phyloP scores from a whole-genome alignment of 495 filamentous ascomycete species.

The Paragyromitra xinjiangensis region DNA sequence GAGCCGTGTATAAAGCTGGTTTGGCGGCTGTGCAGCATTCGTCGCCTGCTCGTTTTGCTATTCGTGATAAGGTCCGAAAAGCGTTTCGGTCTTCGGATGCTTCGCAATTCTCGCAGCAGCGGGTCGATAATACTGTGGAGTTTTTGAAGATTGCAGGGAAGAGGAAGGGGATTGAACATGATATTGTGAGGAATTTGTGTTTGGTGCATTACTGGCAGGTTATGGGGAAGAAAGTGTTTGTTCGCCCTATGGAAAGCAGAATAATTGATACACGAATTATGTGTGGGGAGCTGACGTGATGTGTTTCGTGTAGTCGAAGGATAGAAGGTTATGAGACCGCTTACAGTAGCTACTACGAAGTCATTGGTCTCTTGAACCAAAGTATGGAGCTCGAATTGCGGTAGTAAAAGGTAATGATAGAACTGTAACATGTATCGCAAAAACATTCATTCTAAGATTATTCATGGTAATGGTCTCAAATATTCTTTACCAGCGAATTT shows the following conservation, averaged over 20 bases:
- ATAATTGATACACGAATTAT: not conserved
- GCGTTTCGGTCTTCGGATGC: constrained; percentile 71
- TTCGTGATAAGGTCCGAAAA: constrained; percentile 70
- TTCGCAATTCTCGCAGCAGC: constrained; percentile 66
- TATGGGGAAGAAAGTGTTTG: constrained; percentile 58
- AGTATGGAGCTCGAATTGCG: constrained; percentile 55
- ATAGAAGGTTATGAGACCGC: constrained; percentile 18
- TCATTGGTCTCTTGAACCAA: constrained; percentile 51
- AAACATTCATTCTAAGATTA: not conserved
- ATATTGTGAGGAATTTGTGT: constrained; percentile 78
- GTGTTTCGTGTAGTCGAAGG: constrained; percentile 24
- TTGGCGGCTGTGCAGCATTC: constrained; percentile 84
- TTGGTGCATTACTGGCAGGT: constrained; percentile 68
- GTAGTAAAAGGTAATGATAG: constrained; percentile 11
- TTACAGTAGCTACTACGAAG: constrained; percentile 49
- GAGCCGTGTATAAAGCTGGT: constrained; percentile 74
- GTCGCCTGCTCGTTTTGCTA: constrained; percentile 73
- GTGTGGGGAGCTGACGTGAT: not conserved
- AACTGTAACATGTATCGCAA: not conserved
- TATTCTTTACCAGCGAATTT: not conserved
- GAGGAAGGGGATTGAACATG: constrained; percentile 77
- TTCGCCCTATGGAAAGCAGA: not conserved
- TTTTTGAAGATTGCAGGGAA: constrained; percentile 78
- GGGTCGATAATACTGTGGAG: constrained; percentile 75
- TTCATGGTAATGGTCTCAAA: not conserved